Conservation (phyloP, 768 basidiomycete genomes). For the Hydnum rufescens region DNA sequence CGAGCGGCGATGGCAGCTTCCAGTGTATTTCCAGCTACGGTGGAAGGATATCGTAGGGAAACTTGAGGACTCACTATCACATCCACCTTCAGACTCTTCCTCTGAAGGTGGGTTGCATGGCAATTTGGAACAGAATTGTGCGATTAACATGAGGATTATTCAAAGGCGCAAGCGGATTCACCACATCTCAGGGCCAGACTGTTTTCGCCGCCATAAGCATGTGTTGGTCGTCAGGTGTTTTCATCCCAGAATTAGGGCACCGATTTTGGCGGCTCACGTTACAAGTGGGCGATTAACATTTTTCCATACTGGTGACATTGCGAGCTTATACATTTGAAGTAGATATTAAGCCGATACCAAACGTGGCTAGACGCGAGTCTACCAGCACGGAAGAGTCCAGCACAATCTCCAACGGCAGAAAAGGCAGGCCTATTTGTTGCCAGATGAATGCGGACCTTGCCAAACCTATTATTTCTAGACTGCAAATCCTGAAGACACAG, state of each 20-base stretch:
- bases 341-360: conserved; percentile 68
- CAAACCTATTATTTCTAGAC: not conserved
- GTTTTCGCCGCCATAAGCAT: conserved; percentile 13
- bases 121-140: not conserved
- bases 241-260: conserved; percentile 58
- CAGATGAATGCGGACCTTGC: not conserved
- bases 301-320: not conserved
- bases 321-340: not conserved
- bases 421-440: not conserved
- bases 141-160: not conserved
- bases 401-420: not conserved
- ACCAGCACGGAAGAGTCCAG: conserved; percentile 22
- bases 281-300: conserved; percentile 35
- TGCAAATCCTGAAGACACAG: conserved; percentile 14
- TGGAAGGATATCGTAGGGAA: conserved; percentile 82
- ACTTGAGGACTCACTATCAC: conserved; percentile 45
- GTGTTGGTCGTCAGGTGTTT: conserved; percentile 79
- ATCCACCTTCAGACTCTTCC: not conserved
- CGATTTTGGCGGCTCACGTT: conserved; percentile 84
- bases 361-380: conserved; percentile 52
- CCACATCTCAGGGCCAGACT: not conserved
- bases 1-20: conserved; percentile 81
- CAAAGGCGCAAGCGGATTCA: not conserved
- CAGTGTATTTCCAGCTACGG: conserved; percentile 89
- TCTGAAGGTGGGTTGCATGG: not conserved